These are phyloP conservation scores for Sporothrix curviconia DNA, from an alignment of 2,329 filamentous ascomycete genomes.

Conservation along the genomic window DNA sequence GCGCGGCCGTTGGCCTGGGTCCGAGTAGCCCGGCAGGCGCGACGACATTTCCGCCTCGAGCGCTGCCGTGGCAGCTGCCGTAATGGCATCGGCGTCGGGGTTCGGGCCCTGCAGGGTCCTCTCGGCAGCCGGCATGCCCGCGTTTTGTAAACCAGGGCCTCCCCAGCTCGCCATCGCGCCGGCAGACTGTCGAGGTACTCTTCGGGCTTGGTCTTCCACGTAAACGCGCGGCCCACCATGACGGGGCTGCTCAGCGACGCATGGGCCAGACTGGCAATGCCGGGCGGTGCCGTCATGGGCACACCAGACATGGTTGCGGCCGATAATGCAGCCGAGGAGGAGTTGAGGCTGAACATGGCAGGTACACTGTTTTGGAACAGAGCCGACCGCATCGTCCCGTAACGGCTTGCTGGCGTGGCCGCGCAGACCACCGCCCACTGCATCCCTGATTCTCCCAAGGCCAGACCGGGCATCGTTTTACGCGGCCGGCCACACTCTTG, in stretches of 20 bases:
- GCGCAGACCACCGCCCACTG: slow-evolving; percentile 57
- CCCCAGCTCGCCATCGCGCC: slow-evolving; percentile 24
- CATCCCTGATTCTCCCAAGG: slow-evolving; percentile 78
- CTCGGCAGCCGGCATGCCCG: background rate
- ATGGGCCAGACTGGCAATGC: slow-evolving; percentile 32
- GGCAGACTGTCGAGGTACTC: slow-evolving; percentile 45
- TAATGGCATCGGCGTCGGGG: slow-evolving; percentile 11
- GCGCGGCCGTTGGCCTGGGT: slow-evolving; percentile 22
- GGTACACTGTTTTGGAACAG: slow-evolving; percentile 13
- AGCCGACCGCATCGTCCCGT: slow-evolving; percentile 43
- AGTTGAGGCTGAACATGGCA: slow-evolving; percentile 23
- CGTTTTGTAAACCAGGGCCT: background rate
- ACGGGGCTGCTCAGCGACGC: slow-evolving; percentile 35
- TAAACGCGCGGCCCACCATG: slow-evolving; percentile 46
- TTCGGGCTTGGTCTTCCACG: slow-evolving; percentile 58
- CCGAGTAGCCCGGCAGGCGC: background rate
- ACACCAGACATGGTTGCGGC: slow-evolving; percentile 20
- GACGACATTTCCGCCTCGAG: slow-evolving; percentile 5
- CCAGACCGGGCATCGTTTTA: slow-evolving; percentile 76
- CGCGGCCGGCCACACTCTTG: slow-evolving; percentile 72
- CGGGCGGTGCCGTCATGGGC: slow-evolving; percentile 18
- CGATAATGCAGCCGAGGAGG: slow-evolving; percentile 24
- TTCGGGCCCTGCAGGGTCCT: background rate
- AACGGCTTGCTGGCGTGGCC: slow-evolving; percentile 50
- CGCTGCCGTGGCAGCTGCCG: slow-evolving; percentile 8